phyloP scores from a whole-genome alignment of 2,329 filamentous ascomycete species.

The Beauveria pseudobassiana region DNA sequence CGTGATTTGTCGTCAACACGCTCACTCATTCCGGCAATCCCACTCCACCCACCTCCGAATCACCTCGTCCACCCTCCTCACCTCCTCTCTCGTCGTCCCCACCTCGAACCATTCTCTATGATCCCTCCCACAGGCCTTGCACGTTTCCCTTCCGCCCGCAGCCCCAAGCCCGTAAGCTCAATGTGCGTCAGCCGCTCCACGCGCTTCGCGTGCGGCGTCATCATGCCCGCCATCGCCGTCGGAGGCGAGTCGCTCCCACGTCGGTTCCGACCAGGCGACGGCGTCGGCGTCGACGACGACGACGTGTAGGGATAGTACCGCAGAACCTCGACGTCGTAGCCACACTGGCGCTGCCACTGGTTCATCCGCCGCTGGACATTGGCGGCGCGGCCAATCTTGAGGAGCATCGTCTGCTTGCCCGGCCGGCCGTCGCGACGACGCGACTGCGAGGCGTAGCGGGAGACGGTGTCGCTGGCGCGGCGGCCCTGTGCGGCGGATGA shows the following conservation, averaged over 20 bases:
- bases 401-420: conserved; percentile 45
- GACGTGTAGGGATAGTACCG: conserved; percentile 76
- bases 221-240: conserved; percentile 40
- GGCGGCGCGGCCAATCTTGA: conserved; percentile 60
- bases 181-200: conserved; percentile 88
- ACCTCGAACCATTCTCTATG: conserved; percentile 97
- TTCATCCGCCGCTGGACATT: conserved; percentile 90
- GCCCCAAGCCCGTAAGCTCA: conserved; percentile 62
- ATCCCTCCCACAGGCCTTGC: conserved; percentile 70
- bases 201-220: conserved; percentile 77
- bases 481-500: conserved; percentile 35
- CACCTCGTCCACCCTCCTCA: conserved; percentile 60
- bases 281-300: neutral
- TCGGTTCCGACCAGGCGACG: neutral
- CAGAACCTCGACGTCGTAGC: conserved; percentile 78
- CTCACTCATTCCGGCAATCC: conserved; percentile 36
- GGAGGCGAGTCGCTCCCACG: conserved; percentile 13
- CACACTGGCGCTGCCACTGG: conserved; percentile 90
- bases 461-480: conserved; percentile 48
- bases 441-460: conserved; percentile 35
- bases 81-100: conserved; percentile 61
- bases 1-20: neutral
- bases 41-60: conserved; percentile 81
- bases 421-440: neutral
- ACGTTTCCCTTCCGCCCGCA: conserved; percentile 51